A percentile compares a stretch with the other conserved stretches of the same genome.
phyloP scores from a whole-genome alignment of 2,329 filamentous ascomycete species.

The Fusarium papillatum region DNA sequence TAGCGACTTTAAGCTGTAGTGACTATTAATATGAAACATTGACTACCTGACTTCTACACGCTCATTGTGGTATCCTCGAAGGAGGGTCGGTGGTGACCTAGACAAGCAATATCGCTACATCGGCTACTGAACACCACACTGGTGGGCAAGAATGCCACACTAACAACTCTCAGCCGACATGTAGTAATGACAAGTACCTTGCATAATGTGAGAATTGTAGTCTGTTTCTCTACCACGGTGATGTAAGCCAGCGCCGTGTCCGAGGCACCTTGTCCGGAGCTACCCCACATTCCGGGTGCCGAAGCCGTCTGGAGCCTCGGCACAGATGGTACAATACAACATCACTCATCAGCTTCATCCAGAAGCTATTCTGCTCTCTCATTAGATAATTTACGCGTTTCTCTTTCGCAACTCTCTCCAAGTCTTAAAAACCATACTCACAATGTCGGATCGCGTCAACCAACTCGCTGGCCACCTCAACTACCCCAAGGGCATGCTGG shows the following conservation, averaged over 20 bases:
- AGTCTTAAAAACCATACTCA: conserved; percentile 35
- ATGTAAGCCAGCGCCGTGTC: background rate
- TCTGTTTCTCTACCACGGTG: background rate
- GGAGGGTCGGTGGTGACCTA: background rate
- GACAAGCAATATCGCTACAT: background rate
- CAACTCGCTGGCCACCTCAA: conserved; percentile 86
- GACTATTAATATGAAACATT: background rate
- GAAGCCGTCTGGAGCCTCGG: conserved; percentile 46
- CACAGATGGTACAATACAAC: conserved; percentile 26
- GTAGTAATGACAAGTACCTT: background rate
- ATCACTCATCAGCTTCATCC: background rate
- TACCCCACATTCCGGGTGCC: conserved; percentile 44
- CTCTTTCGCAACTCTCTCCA: background rate
- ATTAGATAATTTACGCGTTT: background rate
- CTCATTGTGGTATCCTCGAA: background rate
- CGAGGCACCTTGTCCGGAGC: conserved; percentile 6
- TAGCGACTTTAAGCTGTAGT: conserved; percentile 81
- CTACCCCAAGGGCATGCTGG: conserved; percentile 84
- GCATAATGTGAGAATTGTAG: background rate
- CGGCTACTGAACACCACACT: background rate
- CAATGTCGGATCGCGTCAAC: conserved; percentile 69
- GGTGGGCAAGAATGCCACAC: background rate
- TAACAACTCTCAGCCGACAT: background rate
- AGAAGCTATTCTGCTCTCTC: background rate
- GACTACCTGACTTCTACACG: background rate